Evolutionary conservation across 179 eudicot genomes (phyloP).

Genomic region (Drosera spatulata): DNA sequence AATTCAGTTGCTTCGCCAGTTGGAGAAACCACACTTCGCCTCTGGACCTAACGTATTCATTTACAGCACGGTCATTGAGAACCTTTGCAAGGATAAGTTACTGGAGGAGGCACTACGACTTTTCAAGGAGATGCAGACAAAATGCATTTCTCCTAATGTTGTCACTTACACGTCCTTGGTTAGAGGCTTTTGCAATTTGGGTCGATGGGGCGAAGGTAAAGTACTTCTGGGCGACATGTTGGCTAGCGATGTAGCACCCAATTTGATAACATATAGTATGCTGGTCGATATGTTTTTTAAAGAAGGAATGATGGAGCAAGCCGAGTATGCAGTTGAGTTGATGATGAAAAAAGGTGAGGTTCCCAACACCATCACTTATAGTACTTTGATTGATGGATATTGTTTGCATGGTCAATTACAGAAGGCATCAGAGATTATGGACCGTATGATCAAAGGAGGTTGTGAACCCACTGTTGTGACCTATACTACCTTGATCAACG

Average conservation of each 20-base stretch:
- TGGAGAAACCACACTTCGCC: too few species aligned
- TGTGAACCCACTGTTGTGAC: constrained; percentile 16
- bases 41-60: too few species aligned
- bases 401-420: constrained; percentile 12
- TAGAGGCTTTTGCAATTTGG: too few species aligned
- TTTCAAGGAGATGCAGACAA: neutral
- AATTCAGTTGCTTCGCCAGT: too few species aligned
- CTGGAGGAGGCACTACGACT: neutral
- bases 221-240: too few species aligned
- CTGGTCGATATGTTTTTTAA: constrained; percentile 18
- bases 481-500: constrained; percentile 17
- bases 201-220: too few species aligned
- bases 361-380: constrained; percentile 13
- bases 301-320: constrained; percentile 14
- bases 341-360: constrained; percentile 22
- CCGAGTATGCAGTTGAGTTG: constrained; percentile 15
- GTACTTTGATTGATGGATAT: constrained; percentile 5
- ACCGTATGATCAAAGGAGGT: constrained; percentile 13
- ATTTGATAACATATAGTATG: constrained; percentile 11
- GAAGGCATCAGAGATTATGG: constrained; percentile 14
- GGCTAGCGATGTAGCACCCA: too few species aligned
- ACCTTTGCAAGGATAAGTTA: neutral
- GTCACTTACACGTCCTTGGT: too few species aligned
- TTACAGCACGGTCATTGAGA: too few species aligned
- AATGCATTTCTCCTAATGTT: constrained; percentile 12